A percentile compares a stretch with the other conserved stretches of the same genome.
Evolutionary conservation across 2,329 filamentous ascomycete species (phyloP).

Genomic region (Aureobasidium lini): DNA sequence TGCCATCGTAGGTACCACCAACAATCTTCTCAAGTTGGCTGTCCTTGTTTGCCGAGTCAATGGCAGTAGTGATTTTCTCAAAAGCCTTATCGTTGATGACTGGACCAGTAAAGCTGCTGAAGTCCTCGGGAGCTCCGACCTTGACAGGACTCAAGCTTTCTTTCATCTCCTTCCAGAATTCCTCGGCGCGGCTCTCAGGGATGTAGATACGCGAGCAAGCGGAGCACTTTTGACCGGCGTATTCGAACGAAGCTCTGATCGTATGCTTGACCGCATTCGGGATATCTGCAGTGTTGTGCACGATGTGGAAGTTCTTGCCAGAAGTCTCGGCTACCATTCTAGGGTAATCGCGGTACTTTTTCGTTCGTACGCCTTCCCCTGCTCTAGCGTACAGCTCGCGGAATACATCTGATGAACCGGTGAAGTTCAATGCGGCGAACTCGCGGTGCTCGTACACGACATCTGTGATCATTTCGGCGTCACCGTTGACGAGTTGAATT

Average conservation of each 20-base stretch:
- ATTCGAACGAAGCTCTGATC: slow-evolving; percentile 44
- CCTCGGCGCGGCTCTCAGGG: slow-evolving; percentile 28
- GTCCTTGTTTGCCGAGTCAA: slow-evolving; percentile 40
- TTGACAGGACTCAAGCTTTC: slow-evolving; percentile 23
- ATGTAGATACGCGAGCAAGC: slow-evolving; percentile 38
- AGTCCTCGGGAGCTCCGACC: slow-evolving; percentile 28
- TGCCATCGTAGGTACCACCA: slow-evolving; percentile 39
- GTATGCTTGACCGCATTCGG: slow-evolving; percentile 41
- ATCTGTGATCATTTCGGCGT: slow-evolving; percentile 31
- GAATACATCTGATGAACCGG: slow-evolving; percentile 34
- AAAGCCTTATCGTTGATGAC: slow-evolving; percentile 45
- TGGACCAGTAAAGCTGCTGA: slow-evolving; percentile 39
- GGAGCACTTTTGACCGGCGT: slow-evolving; percentile 47
- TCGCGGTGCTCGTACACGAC: slow-evolving; percentile 28
- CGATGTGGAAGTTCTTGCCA: slow-evolving; percentile 48
- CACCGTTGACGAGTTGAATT: slow-evolving; percentile 34
- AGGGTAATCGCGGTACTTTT: slow-evolving; percentile 33
- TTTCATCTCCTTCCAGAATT: slow-evolving; percentile 25
- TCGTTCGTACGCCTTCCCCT: slow-evolving; percentile 24
- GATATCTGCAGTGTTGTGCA: slow-evolving; percentile 42
- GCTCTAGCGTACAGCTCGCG: slow-evolving; percentile 27
- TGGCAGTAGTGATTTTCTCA: slow-evolving; percentile 37
- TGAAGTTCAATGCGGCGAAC: slow-evolving; percentile 33
- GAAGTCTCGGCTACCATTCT: slow-evolving; percentile 45
- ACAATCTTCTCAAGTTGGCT: slow-evolving; percentile 34